phyloP scores from a whole-genome alignment of 2,329 filamentous ascomycete species.

The Colletotrichum sublineola region DNA sequence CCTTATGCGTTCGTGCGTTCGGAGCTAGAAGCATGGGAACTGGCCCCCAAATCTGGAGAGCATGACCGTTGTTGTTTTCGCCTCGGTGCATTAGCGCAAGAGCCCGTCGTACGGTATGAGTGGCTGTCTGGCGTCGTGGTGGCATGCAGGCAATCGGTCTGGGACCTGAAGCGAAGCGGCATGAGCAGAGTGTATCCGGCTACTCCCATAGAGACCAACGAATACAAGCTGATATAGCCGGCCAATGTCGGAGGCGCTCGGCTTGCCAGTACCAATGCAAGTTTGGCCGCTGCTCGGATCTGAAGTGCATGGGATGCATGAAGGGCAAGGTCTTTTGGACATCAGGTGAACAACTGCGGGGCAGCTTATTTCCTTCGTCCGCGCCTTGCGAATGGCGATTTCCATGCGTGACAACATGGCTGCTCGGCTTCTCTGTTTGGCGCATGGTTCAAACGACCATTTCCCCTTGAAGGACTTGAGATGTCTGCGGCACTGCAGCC shows the following conservation, averaged over 20 bases:
- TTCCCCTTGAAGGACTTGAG: not conserved
- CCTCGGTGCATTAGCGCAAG: constrained; percentile 35
- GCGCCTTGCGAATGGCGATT: constrained; percentile 12
- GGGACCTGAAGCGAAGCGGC: constrained; percentile 32
- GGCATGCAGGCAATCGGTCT: constrained; percentile 33
- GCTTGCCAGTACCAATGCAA: not conserved
- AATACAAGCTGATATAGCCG: not conserved
- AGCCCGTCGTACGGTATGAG: constrained; percentile 7
- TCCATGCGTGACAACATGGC: not conserved
- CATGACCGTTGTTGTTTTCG: constrained; percentile 37
- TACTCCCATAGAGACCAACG: constrained; percentile 12
- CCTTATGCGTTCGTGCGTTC: constrained; percentile 24
- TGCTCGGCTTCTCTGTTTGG: not conserved
- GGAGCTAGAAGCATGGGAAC: constrained; percentile 15
- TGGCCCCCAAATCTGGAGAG: constrained; percentile 39
- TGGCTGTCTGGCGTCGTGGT: constrained; percentile 28
- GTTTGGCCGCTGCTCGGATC: constrained; percentile 27
- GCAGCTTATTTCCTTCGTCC: constrained; percentile 11
- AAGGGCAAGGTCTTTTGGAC: constrained; percentile 5
- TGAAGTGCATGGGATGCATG: constrained; percentile 16
- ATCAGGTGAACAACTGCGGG: constrained; percentile 38
- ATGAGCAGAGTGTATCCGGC: constrained; percentile 24
- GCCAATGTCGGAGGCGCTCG: constrained; percentile 16
- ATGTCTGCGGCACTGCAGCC: not conserved
- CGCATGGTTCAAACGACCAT: not conserved